These are phyloP conservation scores for Starmerella scarabaei DNA, from an alignment of 805 yeast genomes.

Conservation along the genomic window DNA sequence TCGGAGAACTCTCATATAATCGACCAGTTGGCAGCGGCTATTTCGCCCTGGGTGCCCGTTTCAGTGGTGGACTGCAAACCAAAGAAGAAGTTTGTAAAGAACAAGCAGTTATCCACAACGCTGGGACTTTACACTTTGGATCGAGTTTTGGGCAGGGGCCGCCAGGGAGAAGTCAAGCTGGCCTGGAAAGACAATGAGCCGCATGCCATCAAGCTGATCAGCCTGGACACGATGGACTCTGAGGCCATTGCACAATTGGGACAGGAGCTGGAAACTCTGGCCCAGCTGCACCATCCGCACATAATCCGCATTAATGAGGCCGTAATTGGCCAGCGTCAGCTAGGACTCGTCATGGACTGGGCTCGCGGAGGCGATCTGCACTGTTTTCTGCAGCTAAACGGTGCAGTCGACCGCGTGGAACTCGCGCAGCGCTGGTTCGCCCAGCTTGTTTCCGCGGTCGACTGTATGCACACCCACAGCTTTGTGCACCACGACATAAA, in stretches of 20 bases:
- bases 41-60: not conserved
- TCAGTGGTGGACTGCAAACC: too few species aligned
- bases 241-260: conserved; percentile 73
- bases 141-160: conserved; percentile 91
- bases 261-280: conserved; percentile 58
- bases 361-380: conserved; percentile 49
- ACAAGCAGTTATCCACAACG: too few species aligned
- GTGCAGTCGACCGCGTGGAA: conserved; percentile 28
- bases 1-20: too few species aligned
- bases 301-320: conserved; percentile 55
- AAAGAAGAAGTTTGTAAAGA: too few species aligned
- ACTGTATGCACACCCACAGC: conserved; percentile 56
- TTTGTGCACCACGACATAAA: conserved; percentile 82
- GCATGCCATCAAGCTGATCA: conserved; percentile 77
- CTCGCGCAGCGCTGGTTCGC: conserved; percentile 39
- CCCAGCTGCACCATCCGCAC: conserved; percentile 59
- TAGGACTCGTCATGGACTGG: conserved; percentile 59
- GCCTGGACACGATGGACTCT: conserved; percentile 52
- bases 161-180: conserved; percentile 88
- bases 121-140: conserved; percentile 84
- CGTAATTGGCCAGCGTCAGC: conserved; percentile 42
- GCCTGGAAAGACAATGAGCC: conserved; percentile 66
- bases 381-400: conserved; percentile 24
- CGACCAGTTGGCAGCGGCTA: not conserved
- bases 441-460: conserved; percentile 60